Base-by-base conservation (phyloP, 345 rosid species). In the Trapa bicornis region DNA sequence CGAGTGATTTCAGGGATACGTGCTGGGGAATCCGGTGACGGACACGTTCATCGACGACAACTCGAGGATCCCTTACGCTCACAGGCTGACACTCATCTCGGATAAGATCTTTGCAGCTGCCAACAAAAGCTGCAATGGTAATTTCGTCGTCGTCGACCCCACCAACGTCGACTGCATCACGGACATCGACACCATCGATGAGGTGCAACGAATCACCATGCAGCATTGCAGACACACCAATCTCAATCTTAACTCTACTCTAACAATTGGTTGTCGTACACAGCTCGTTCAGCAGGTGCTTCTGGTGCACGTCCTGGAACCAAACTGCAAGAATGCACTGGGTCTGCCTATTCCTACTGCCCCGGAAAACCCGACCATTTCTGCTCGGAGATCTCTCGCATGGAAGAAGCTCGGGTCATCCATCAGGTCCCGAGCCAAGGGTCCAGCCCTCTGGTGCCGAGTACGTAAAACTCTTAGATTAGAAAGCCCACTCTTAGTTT, bases 1-100 rank as follows among this genome's bases (percentile, higher is more conserved):
- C 29, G 29, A 11, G 33, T n/a, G 60, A 22, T 4, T 54, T 22
- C 70, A 78, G 81, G 81, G 81, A 67, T 78, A 78, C 65, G 52
- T 78, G 11, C 75, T 78, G 4, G 81, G 81, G 53, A 78, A 78
- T 61, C 81, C 78, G 2, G 75, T 74, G n/a, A 78, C 81, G 3
- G 81, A 78, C 64, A 42, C 64, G 17, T 78, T 35, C 39, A 39
- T 75, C 0, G 76, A 78, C 6, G 63, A 15, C 7, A 72, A 75
- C 64, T 66, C 77, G 13, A 43, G 62, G 64, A 70, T 78, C 22
- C 74, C 78, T 58, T 72, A 37, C 42, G 68, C 67, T 61, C 64
- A 38, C 53, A 71, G 78, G 64, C 54, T 78, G 35, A 67, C 81
- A 36, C 78, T 78, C 53, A 67, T 75, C 8, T 75, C 81, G 15